These are phyloP conservation scores for Sarocladium brachiariae DNA, from an alignment of 2,329 filamentous ascomycete genomes.

Conservation along the genomic window DNA sequence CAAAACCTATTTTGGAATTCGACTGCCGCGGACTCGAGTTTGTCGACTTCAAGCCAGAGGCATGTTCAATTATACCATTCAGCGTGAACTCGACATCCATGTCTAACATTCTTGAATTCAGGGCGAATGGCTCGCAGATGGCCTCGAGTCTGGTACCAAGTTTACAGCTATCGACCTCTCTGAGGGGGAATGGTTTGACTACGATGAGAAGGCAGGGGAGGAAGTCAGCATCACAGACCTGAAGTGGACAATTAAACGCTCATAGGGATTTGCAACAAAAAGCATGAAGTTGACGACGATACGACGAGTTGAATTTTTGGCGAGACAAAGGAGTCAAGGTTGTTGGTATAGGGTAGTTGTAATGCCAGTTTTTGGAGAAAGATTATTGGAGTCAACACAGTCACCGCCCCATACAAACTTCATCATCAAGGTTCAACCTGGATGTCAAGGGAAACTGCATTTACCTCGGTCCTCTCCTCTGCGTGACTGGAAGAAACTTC, in stretches of 20 bases:
- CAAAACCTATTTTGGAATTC: conserved; percentile 76
- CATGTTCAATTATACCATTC: conserved; percentile 32
- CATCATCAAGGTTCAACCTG: neutral
- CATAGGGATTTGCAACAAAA: neutral
- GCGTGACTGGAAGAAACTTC: too few relatives aligned
- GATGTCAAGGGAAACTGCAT: neutral
- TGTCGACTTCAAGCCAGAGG: conserved; percentile 82
- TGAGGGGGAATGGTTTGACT: conserved; percentile 97
- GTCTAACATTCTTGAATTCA: neutral
- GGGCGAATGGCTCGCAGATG: conserved; percentile 87
- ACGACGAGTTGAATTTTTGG: neutral
- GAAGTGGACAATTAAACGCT: conserved; percentile 65
- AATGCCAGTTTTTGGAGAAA: too few relatives aligned
- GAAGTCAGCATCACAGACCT: conserved; percentile 90
- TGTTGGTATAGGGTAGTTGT: neutral
- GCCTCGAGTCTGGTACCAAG: conserved; percentile 70
- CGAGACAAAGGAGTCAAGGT: neutral
- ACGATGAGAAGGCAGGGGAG: conserved; percentile 86
- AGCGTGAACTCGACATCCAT: neutral
- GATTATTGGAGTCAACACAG: neutral
- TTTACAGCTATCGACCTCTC: conserved; percentile 75
- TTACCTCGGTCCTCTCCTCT: neutral
- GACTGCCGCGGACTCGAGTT: conserved; percentile 95
- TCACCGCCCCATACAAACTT: neutral
- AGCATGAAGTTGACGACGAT: neutral